Base-by-base conservation (phyloP, 192 early-diverging fungal genomes). In the Umbelopsis vinacea region DNA sequence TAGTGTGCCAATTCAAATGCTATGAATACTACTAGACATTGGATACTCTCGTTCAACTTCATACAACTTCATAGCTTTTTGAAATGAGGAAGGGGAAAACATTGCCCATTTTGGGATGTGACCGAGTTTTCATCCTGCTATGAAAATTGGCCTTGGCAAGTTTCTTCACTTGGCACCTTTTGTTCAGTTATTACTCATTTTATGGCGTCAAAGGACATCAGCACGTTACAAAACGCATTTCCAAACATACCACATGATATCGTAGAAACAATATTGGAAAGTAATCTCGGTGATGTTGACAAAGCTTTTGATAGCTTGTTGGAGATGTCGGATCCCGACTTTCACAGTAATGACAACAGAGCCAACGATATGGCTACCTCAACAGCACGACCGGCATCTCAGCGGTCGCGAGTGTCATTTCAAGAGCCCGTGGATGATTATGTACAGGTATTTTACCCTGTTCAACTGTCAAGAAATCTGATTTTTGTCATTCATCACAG, bases 291-390 rank as follows among this genome's bases (percentile, higher is more conserved):
- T n/a, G n/a, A 63, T 63, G 57, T 63, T 14, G 57, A 63, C 19
- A 63, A 63, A 63, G 12, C 57, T 7, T 63, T 63, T 26, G 57
- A 63, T 35, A 63, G 33, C 33, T 35, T 63, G 1, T 35, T 63
- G 29, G 29, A 63, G 17, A 63, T 63, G 57, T 63, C 57, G 57
- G 57, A 63, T 63, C 57, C 57, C 57, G 33, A 37, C 57, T 63
- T 14, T n/a, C 26, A 63, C 2, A 12, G 33, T 17, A 17, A 63
- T 12, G 29, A 22, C 26, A 3, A 29, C 2, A 14, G 15, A 14
- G 4, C 29, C 15, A 63, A 6, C 17, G 17, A 63, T 29, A 3
- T 19, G 29, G 35, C 29, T 6, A 63, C 14, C 4, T 26, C 26
- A 37, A 12, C 57, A 37, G 29, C 57, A 8, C 26, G 29, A 2